Percentiles rank a stretch among this genome's conserved stretches.
Evolutionary conservation across 306 rosid species (phyloP).

Genomic region (Vachellia collinsii): DNA sequence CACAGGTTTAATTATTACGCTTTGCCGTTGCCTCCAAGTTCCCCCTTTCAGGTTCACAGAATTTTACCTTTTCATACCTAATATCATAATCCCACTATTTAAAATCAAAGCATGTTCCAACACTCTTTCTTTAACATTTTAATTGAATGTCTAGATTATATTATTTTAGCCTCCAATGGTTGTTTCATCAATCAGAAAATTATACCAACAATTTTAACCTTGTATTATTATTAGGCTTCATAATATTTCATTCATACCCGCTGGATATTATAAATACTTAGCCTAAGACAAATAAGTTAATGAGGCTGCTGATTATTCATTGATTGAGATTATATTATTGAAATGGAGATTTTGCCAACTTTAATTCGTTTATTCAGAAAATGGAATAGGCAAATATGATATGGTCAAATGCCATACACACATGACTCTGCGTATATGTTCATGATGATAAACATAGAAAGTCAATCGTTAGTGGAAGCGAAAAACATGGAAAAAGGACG

Average conservation of each 20-base stretch:
- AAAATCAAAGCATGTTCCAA: neutral
- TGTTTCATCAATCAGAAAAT: neutral
- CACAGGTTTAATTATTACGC: neutral
- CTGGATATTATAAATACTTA: too few species aligned
- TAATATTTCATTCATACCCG: too few species aligned
- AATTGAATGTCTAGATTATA: neutral
- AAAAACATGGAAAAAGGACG: neutral
- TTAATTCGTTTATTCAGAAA: neutral
- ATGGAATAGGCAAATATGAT: neutral
- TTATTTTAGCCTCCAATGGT: neutral
- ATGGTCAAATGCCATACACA: neutral
- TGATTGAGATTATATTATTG: neutral
- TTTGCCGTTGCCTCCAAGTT: neutral
- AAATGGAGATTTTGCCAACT: neutral
- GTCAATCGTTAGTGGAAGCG: slow-evolving; percentile 15
- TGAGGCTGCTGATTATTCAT: neutral
- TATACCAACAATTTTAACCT: neutral
- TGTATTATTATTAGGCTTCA: too few species aligned
- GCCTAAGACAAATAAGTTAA: too few species aligned
- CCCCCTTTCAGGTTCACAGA: neutral
- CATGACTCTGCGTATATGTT: neutral
- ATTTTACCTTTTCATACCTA: neutral
- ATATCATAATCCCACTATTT: neutral
- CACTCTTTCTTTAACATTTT: neutral
- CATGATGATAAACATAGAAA: neutral